These are phyloP conservation scores for Alternaria gansuensis DNA, from an alignment of 2,329 filamentous ascomycete species.

Conservation along the genomic window DNA sequence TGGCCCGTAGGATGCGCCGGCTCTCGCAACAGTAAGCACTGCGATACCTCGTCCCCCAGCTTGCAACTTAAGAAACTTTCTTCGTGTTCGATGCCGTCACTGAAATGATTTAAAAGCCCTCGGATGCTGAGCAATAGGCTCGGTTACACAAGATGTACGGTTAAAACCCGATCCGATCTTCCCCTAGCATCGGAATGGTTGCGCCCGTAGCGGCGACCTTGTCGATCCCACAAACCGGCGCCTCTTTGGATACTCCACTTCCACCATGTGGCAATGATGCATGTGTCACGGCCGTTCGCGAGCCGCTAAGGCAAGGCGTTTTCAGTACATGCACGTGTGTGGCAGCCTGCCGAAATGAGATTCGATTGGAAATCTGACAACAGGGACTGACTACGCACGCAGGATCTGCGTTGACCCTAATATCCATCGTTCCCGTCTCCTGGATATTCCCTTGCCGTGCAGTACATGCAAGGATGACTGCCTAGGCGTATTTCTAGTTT, in stretches of 20 bases:
- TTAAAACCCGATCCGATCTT: constrained; percentile 13
- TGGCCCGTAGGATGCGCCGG: not conserved
- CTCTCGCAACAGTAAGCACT: constrained; percentile 3
- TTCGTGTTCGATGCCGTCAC: not conserved
- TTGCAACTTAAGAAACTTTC: not conserved
- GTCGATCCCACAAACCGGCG: constrained; percentile 8
- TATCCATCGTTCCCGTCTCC: constrained; percentile 6
- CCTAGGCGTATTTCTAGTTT: not conserved
- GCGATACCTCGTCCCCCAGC: not conserved
- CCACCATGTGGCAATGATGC: constrained; percentile 21
- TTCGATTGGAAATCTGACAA: not conserved
- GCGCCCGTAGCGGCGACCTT: constrained; percentile 10
- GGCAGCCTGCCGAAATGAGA: not conserved
- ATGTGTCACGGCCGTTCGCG: constrained; percentile 8
- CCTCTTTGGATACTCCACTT: constrained; percentile 11
- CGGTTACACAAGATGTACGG: constrained; percentile 17
- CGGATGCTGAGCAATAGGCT: not conserved
- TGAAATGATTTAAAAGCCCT: not conserved
- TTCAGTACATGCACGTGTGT: constrained; percentile 3
- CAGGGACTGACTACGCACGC: constrained; percentile 11
- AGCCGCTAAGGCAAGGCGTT: constrained; percentile 5
- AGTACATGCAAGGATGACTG: constrained; percentile 8
- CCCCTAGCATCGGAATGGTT: constrained; percentile 8
- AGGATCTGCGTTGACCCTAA: not conserved
- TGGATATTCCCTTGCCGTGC: constrained; percentile 5